A percentile compares a stretch with the other conserved stretches of the same genome.
Conservation (phyloP, 2,329 filamentous ascomycete genomes). For the Beauveria caledonica region DNA sequence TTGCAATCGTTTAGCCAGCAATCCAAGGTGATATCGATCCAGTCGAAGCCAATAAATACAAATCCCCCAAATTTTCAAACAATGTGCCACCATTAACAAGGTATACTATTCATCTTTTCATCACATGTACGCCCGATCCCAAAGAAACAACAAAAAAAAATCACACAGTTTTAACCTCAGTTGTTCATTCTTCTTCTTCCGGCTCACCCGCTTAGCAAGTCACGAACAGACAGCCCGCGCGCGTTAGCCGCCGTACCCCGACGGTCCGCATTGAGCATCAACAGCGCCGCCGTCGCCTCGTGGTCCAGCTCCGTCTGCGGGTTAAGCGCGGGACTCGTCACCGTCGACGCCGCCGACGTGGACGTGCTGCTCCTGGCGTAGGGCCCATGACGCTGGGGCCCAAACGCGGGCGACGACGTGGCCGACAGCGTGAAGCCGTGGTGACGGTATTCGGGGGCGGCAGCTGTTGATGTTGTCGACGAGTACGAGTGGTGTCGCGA, state of each 20-base stretch:
- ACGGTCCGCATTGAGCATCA: constrained; percentile 81
- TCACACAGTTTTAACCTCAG: not conserved
- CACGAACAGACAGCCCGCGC: constrained; percentile 46
- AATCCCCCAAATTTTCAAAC: not conserved
- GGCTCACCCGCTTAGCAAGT: constrained; percentile 43
- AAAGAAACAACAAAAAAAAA: not conserved
- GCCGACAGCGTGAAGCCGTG: constrained; percentile 42
- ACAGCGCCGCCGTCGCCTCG: constrained; percentile 74
- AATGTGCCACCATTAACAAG: not conserved
- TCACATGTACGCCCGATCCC: not conserved
- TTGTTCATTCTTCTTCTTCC: not conserved
- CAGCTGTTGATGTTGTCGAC: constrained; percentile 28
- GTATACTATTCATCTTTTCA: constrained; percentile 1
- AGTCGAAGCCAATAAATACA: not conserved
- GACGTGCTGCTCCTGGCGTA: constrained; percentile 36
- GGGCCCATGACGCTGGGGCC: constrained; percentile 32
- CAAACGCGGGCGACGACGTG: constrained; percentile 50
- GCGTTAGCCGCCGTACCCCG: constrained; percentile 36
- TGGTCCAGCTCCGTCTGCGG: constrained; percentile 56
- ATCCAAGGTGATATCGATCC: not conserved
- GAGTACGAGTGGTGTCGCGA: constrained; percentile 46
- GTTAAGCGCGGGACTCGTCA: constrained; percentile 50
- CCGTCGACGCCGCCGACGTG: constrained; percentile 39
- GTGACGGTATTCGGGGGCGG: constrained; percentile 36
- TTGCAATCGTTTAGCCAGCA: not conserved